Evolutionary conservation across 108 stramenopile genomes (phyloP), one percentile per base, ranked within the genome.

Genomic region (Nannochloropsis oceanica): DNA sequence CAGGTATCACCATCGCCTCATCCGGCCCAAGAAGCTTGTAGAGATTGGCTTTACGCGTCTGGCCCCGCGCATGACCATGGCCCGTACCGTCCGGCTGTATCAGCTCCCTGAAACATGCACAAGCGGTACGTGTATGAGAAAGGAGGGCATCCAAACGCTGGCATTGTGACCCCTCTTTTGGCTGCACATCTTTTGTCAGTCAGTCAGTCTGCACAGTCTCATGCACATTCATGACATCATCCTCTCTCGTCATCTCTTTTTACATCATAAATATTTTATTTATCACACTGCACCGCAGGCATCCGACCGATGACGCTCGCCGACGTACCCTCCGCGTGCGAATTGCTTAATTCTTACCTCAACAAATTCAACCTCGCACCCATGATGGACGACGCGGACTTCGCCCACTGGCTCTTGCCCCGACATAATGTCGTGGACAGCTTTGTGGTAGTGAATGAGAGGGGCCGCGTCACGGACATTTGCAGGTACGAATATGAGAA

Each of bases 381-480:
- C 43, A 87, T 92, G 20, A 94, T 98, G 86, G 91, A 91, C 44
- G 91, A 89, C 81, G 95, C 96, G 20, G 99, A 99, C 84, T 88
- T 98, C 43, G 92, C 89, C 8, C 99, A 99, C 92, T 97, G 97
- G 97, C 86, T 99, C 84, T 85, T 97, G 82, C 99, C 99, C 2
- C 91, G 96, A 25, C 85, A 93, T 43, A 92, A 92, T 10, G 99
- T 99, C 81, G 94, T 99, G 50, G 92, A 94, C 84, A 90, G 95
- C 26, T 98, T 94, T 85, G 99, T 99, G 14, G 88, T 94, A 26
- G 91, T 26, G 25, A 88, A 93, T 12, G 50, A 43, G 25, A 27
- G 8, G 5, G 87, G 90, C 26, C 59, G 59, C 27, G 91, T 98
- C 73, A 87, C 86, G 44, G 86, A 87, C 27, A 80, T 87, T 83